Conservation (phyloP, 2,329 filamentous ascomycete species). For the Pleurostoma richardsiae region DNA sequence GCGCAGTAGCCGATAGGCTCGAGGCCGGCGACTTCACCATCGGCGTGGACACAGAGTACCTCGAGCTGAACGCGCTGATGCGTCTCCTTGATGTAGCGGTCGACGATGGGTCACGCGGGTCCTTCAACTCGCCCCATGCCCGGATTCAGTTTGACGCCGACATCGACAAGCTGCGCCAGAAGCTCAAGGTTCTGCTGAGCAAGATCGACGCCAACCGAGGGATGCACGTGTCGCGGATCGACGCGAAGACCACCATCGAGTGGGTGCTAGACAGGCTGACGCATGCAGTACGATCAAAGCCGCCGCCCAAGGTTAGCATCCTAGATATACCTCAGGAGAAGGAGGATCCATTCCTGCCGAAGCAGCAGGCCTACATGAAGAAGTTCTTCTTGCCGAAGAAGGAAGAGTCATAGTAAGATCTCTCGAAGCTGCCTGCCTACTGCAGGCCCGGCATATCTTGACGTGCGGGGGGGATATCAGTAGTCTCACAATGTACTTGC, state of each 20-base stretch:
- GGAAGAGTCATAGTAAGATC: slow-evolving; percentile 12
- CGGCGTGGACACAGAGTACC: slow-evolving; percentile 58
- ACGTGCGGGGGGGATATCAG: too few relatives aligned
- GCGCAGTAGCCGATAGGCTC: slow-evolving; percentile 40
- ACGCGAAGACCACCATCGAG: slow-evolving; percentile 73
- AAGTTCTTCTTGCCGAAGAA: slow-evolving; percentile 31
- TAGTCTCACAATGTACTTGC: too few relatives aligned
- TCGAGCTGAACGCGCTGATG: slow-evolving; percentile 59
- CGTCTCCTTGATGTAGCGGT: slow-evolving; percentile 70
- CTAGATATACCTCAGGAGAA: slow-evolving; percentile 32
- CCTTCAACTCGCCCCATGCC: slow-evolving; percentile 2
- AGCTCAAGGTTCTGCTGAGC: slow-evolving; percentile 51
- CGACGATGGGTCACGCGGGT: slow-evolving; percentile 46
- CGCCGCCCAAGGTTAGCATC: slow-evolving; percentile 46
- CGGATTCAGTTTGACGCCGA: slow-evolving; percentile 57
- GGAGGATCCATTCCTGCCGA: slow-evolving; percentile 32
- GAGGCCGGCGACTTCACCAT: slow-evolving; percentile 44
- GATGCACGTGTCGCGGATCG: slow-evolving; percentile 60
- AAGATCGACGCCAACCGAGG: slow-evolving; percentile 70
- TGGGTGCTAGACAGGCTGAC: slow-evolving; percentile 68
- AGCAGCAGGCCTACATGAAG: slow-evolving; percentile 45
- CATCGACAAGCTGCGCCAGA: slow-evolving; percentile 61
- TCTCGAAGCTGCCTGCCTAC: too few relatives aligned
- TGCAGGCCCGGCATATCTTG: too few relatives aligned
- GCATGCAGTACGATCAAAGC: slow-evolving; percentile 64